Evolutionary conservation across 2,329 filamentous ascomycete genomes (phyloP).

Genomic region (Curvularia spicifera): DNA sequence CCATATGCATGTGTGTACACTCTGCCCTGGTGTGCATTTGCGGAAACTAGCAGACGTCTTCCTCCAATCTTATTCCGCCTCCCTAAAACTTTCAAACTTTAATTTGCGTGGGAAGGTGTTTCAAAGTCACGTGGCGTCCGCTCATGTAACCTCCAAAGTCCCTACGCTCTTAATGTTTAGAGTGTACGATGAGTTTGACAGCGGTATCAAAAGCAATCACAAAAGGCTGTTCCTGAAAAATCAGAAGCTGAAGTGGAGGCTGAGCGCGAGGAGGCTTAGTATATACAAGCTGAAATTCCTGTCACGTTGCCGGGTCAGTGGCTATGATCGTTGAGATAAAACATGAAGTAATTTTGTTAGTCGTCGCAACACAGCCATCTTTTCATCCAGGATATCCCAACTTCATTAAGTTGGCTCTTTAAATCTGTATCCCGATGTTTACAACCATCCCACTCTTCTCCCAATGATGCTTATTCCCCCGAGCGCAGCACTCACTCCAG

Average conservation of each 20-base stretch:
- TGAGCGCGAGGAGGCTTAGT: background rate
- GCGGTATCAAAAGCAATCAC: background rate
- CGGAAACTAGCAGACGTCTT: too few relatives aligned
- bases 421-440: background rate
- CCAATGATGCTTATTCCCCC: slow-evolving; percentile 36
- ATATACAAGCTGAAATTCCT: background rate
- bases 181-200: background rate
- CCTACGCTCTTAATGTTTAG: background rate
- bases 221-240: background rate
- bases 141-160: background rate
- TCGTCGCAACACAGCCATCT: too few relatives aligned
- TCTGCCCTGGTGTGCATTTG: background rate
- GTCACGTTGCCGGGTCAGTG: background rate
- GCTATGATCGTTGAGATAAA: background rate
- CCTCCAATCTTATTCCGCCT: too few relatives aligned
- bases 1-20: too few relatives aligned
- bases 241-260: background rate
- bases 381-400: too few relatives aligned
- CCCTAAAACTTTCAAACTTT: background rate
- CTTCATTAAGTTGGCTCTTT: too few relatives aligned
- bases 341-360: background rate
- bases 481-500: slow-evolving; percentile 49
- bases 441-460: slow-evolving; percentile 16
- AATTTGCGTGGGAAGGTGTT: background rate
- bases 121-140: background rate